A percentile compares a stretch with the other conserved stretches of the same genome.
phyloP scores from a whole-genome alignment of 345 rosid genomes.

The Eucalyptus pauciflora region DNA sequence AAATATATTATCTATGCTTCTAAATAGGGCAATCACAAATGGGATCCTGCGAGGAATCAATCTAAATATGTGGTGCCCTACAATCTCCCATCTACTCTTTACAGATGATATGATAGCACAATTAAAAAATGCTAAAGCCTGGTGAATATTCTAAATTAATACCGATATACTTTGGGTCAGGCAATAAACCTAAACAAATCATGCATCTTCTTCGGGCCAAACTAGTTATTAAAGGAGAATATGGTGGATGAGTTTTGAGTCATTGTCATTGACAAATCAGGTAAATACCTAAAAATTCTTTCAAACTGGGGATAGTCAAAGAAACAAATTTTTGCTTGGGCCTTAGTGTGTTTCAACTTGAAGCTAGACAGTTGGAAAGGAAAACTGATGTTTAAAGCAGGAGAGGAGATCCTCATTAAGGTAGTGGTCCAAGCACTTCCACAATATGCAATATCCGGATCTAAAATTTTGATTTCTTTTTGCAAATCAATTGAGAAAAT shows the following conservation, averaged over 20 bases:
- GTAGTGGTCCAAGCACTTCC: background rate
- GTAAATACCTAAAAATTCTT: no score
- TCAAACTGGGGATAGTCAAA: rapidly evolving
- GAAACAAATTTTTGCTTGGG: background rate
- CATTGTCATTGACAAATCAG: background rate
- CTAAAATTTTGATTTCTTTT: background rate
- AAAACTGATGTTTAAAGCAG: background rate
- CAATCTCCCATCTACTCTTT: background rate
- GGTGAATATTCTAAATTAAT: no score
- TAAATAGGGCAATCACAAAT: background rate
- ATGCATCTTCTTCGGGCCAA: background rate
- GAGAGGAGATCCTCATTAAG: background rate
- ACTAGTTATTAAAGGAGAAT: background rate
- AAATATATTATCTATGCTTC: background rate
- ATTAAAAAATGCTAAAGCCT: background rate
- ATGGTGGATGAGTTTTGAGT: background rate
- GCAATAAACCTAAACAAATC: background rate
- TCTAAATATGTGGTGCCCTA: background rate
- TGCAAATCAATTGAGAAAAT: background rate
- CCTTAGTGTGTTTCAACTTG: background rate
- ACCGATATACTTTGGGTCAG: background rate
- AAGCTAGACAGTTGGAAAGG: background rate
- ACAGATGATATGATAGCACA: no score
- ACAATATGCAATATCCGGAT: background rate
- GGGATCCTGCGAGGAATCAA: background rate